Percentiles rank a stretch among this genome's conserved stretches.
Evolutionary conservation across 176 grass and related monocot species (phyloP).

Genomic region (Tillandsia fasciculata): DNA sequence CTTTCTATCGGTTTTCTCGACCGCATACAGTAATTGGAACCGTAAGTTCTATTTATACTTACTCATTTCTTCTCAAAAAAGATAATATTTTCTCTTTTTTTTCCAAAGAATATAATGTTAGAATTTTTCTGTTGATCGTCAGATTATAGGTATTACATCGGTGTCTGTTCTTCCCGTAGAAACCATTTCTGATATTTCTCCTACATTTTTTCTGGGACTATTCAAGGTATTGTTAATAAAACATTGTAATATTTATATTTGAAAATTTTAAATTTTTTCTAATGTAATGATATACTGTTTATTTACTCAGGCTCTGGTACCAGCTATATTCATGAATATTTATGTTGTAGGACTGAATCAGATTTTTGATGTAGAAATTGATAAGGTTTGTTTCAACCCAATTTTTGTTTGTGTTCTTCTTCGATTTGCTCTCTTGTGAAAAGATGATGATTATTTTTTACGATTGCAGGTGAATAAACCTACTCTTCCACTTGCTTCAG

Average conservation of each 20-base stretch:
- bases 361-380: conserved; percentile 71
- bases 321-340: conserved; percentile 79
- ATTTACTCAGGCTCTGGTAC: conserved; percentile 39
- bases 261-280: background rate
- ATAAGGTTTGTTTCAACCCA: conserved; percentile 37
- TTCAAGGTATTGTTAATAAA: conserved; percentile 32
- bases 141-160: conserved; percentile 69
- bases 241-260: background rate
- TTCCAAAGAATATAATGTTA: background rate
- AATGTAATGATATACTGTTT: background rate
- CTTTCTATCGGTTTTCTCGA: conserved; percentile 60
- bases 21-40: conserved; percentile 79
- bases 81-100: background rate
- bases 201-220: conserved; percentile 26
- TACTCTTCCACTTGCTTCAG: conserved; percentile 63
- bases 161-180: conserved; percentile 67
- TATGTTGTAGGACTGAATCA: conserved; percentile 85
- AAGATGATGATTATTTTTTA: conserved; percentile 4
- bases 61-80: background rate
- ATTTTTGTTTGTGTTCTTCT: no score
- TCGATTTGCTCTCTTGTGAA: no score
- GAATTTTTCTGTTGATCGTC: conserved; percentile 3
- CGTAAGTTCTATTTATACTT: conserved; percentile 28
- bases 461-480: conserved; percentile 66
- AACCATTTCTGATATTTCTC: conserved; percentile 40